Percentiles rank a stretch among this genome's conserved stretches.
Evolutionary conservation across 2,329 filamentous ascomycete genomes (phyloP).

Genomic region (Phaeosphaeria sp.): DNA sequence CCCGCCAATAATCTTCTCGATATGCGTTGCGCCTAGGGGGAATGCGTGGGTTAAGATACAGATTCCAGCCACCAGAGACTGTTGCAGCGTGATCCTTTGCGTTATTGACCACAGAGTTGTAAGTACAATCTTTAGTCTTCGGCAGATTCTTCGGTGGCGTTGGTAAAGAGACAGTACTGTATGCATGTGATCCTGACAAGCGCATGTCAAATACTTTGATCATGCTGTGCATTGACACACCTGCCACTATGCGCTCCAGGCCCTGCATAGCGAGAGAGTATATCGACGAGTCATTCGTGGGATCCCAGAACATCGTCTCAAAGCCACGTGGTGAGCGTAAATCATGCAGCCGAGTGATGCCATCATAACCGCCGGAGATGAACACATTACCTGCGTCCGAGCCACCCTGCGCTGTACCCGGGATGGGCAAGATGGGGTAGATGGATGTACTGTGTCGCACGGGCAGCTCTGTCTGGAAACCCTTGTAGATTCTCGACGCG

Average conservation of each 20-base stretch:
- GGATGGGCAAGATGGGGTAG: slow-evolving; percentile 54
- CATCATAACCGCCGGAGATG: slow-evolving; percentile 66
- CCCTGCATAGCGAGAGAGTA: slow-evolving; percentile 65
- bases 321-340: slow-evolving; percentile 59
- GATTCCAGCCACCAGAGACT: slow-evolving; percentile 50
- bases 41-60: slow-evolving; percentile 52
- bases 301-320: slow-evolving; percentile 60
- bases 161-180: slow-evolving; percentile 40
- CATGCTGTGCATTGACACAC: slow-evolving; percentile 63
- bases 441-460: slow-evolving; percentile 42
- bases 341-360: slow-evolving; percentile 65
- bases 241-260: slow-evolving; percentile 63
- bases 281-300: slow-evolving; percentile 63
- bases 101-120: slow-evolving; percentile 20
- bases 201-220: slow-evolving; percentile 70
- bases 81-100: slow-evolving; percentile 1
- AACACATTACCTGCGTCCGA: slow-evolving; percentile 58
- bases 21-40: slow-evolving; percentile 19
- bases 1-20: slow-evolving; percentile 23
- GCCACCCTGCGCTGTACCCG: slow-evolving; percentile 35
- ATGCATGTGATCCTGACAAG: slow-evolving; percentile 52
- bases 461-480: slow-evolving; percentile 30
- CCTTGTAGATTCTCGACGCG: slow-evolving; percentile 22
- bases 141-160: slow-evolving; percentile 1
- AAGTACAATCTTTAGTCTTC: slow-evolving; percentile 13